A percentile compares a stretch with the other conserved stretches of the same genome.
phyloP scores from a whole-genome alignment of 495 filamentous ascomycete genomes.

The Penicillium egyptiacum region DNA sequence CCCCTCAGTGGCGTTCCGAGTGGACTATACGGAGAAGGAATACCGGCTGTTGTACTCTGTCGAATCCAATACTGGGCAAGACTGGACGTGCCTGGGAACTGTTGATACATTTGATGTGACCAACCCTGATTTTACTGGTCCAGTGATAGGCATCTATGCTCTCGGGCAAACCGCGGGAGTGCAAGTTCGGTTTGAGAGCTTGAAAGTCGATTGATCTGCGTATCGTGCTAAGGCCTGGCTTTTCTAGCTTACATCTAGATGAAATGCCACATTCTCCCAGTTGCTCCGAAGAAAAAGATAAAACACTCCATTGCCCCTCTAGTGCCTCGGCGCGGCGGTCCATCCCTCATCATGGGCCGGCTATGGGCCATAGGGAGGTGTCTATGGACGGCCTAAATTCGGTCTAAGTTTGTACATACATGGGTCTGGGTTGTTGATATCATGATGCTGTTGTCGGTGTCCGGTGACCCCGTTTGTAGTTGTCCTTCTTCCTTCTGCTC shows the following conservation, averaged over 20 bases:
- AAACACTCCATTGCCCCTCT: no score
- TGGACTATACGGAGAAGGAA: conserved; percentile 3
- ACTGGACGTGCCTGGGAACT: conserved; percentile 6
- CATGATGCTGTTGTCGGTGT: no score
- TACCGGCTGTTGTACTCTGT: background rate
- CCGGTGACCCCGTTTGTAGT: background rate
- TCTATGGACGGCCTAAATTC: no score
- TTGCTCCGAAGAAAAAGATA: no score
- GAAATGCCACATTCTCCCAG: no score
- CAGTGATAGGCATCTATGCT: conserved; percentile 23
- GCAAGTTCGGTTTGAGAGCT: background rate
- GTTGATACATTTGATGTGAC: conserved; percentile 19
- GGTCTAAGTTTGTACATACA: no score
- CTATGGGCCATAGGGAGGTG: no score
- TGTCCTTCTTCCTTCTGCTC: background rate
- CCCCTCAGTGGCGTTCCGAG: conserved; percentile 7
- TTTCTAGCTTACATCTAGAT: no score
- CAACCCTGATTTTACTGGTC: conserved; percentile 23
- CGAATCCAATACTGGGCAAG: background rate
- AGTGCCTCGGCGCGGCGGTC: no score
- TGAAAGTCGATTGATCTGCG: background rate
- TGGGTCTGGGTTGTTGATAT: no score
- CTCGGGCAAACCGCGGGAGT: background rate
- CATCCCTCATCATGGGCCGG: no score
- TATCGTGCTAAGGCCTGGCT: no score